phyloP scores from a whole-genome alignment of 495 filamentous ascomycete genomes.

The Neurospora sp. region DNA sequence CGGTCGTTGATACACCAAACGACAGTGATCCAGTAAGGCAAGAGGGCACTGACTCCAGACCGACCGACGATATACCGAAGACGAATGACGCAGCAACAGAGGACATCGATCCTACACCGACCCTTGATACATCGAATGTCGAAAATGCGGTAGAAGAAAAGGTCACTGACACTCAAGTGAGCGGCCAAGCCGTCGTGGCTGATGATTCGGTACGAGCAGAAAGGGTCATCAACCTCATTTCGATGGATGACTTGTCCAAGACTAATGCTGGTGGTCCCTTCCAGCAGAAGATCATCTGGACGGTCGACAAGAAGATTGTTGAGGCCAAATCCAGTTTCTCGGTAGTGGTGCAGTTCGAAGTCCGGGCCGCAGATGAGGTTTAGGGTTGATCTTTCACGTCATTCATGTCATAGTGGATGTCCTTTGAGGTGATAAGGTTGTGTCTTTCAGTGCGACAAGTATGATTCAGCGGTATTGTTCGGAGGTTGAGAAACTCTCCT shows the following conservation, averaged over 20 bases:
- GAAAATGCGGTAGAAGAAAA: not conserved
- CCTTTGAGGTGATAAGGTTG: not conserved
- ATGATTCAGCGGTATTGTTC: not conserved
- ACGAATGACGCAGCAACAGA: not conserved
- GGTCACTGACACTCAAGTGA: not conserved
- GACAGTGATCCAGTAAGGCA: not conserved
- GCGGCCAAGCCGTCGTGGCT: not conserved
- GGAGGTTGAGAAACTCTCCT: not conserved
- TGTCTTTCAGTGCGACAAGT: not conserved
- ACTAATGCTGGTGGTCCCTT: not conserved
- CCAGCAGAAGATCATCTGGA: not conserved
- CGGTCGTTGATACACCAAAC: not conserved
- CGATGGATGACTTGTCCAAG: not conserved
- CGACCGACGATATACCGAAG: not conserved
- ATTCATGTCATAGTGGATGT: not conserved
- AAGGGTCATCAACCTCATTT: not conserved
- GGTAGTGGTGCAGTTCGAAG: not conserved
- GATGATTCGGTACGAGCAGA: not conserved
- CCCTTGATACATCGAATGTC: not conserved
- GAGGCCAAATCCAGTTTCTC: not conserved
- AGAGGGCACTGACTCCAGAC: not conserved
- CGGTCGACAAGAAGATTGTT: not conserved
- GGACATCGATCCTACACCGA: not conserved
- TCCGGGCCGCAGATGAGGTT: not conserved
- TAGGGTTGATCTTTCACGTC: not conserved